phyloP scores from a whole-genome alignment of 2,329 filamentous ascomycete species.

The Penicillium nordicum region DNA sequence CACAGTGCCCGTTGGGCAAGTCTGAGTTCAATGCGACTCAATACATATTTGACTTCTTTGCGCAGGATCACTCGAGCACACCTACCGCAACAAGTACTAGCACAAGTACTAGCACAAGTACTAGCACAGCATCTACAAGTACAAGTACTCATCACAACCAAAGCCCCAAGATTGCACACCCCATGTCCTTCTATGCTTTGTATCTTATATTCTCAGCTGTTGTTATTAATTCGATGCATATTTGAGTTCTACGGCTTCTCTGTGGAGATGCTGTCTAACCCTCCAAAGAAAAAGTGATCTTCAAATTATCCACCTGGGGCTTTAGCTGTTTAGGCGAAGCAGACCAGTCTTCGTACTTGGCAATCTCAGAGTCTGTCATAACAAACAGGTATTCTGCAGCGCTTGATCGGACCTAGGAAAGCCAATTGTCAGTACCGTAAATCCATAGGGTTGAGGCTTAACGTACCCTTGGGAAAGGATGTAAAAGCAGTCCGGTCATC shows the following conservation, averaged over 20 bases:
- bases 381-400: slow-evolving; percentile 39
- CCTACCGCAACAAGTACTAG: not conserved
- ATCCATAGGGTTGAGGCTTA: not conserved
- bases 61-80: slow-evolving; percentile 19
- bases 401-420: slow-evolving; percentile 33
- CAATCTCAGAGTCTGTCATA: slow-evolving; percentile 28
- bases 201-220: not conserved
- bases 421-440: not conserved
- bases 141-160: not conserved
- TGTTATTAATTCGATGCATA: not conserved
- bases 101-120: not conserved
- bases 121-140: not conserved
- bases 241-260: not conserved
- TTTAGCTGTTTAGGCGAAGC: slow-evolving; percentile 35
- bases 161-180: not conserved
- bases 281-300: slow-evolving; percentile 8
- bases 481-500: slow-evolving; percentile 68
- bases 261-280: not conserved
- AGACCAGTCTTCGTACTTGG: slow-evolving; percentile 38
- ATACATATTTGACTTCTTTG: slow-evolving; percentile 23
- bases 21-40: slow-evolving; percentile 19
- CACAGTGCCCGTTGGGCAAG: slow-evolving; percentile 16
- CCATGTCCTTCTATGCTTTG: not conserved
- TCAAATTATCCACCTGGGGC: slow-evolving; percentile 30
- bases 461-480: slow-evolving; percentile 76